Conservation (phyloP, 2,329 filamentous ascomycete species). For the Monilinia fructigena region DNA sequence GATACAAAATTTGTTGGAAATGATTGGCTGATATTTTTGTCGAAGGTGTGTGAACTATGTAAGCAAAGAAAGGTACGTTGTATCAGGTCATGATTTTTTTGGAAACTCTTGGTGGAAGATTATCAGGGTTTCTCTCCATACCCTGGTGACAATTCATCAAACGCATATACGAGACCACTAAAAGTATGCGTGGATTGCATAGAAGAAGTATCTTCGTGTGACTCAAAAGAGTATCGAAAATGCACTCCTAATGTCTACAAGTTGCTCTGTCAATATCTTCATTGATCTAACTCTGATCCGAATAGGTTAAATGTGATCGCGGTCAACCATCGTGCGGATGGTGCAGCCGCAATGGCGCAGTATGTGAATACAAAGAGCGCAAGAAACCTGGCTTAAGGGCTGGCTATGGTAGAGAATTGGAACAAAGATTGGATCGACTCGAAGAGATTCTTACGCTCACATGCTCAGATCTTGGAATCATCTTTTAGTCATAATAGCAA, state of each 20-base stretch:
- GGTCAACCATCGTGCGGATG: conserved; percentile 70
- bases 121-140: not conserved
- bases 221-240: not conserved
- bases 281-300: conserved; percentile 25
- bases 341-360: conserved; percentile 62
- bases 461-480: conserved; percentile 64
- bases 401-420: conserved; percentile 70
- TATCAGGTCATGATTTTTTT: not conserved
- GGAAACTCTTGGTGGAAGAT: not conserved
- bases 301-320: conserved; percentile 70
- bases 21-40: conserved; percentile 40
- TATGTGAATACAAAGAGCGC: conserved; percentile 67
- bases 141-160: not conserved
- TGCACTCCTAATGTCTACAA: not conserved
- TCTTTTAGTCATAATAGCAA: conserved; percentile 43
- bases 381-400: conserved; percentile 64
- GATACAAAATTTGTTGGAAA: conserved; percentile 26
- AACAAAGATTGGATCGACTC: conserved; percentile 68
- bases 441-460: conserved; percentile 66
- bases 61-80: conserved; percentile 71
- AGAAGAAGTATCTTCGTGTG: conserved; percentile 12
- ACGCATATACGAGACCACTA: not conserved
- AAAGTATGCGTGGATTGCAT: not conserved
- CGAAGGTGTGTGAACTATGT: conserved; percentile 70
- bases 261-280: not conserved